phyloP scores from a whole-genome alignment of 148 eudicot species.

The Vaccinium macrocarpon region DNA sequence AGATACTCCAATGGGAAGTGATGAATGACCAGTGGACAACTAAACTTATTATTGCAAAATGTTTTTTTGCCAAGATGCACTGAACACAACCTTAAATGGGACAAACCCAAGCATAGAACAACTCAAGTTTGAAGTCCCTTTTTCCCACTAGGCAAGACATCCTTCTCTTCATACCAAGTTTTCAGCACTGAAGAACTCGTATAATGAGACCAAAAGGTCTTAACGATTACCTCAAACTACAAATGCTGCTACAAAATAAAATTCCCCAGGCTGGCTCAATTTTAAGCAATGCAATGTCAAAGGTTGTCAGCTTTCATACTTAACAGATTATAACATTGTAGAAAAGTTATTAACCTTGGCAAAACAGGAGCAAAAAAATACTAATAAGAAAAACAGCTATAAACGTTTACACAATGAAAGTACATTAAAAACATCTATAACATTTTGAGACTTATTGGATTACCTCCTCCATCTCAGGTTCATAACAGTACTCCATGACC shows the following conservation, averaged over 20 bases:
- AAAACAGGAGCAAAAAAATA: not conserved
- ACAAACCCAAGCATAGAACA: not conserved
- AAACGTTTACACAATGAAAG: not conserved
- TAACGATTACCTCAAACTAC: not conserved
- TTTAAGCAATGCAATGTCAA: not conserved
- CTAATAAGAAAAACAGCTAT: not conserved
- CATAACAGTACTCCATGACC: constrained; percentile 94
- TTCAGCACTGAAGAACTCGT: not conserved
- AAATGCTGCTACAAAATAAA: not conserved
- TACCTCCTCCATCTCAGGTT: constrained; percentile 99
- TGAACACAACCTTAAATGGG: not conserved
- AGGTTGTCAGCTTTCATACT: not conserved
- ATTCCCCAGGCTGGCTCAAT: constrained; percentile 5
- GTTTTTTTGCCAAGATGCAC: not conserved
- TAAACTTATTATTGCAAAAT: not conserved
- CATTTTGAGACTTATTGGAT: constrained; percentile 9
- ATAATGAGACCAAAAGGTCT: not conserved
- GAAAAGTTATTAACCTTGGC: not conserved
- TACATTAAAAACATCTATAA: not conserved
- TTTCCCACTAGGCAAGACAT: not conserved
- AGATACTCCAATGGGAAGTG: not conserved
- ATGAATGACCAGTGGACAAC: not conserved
- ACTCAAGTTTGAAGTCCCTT: not conserved
- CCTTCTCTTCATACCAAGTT: not conserved
- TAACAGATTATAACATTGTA: not conserved